Conservation (phyloP, 495 filamentous ascomycete species). For the Thermochaetoides thermophila region DNA sequence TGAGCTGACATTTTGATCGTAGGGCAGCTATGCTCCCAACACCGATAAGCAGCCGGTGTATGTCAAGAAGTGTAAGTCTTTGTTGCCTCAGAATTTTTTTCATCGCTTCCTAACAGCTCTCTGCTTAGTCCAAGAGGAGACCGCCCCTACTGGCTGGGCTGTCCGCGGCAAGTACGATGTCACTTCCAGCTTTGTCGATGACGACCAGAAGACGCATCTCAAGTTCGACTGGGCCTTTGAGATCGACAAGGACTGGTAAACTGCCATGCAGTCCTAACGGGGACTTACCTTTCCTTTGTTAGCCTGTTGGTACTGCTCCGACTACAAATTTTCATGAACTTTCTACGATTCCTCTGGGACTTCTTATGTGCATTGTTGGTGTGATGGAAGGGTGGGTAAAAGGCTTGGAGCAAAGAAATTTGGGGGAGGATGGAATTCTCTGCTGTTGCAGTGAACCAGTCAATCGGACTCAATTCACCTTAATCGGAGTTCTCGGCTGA, state of each 20-base stretch:
- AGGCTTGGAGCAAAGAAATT: too few relatives aligned
- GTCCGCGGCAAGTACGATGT: constrained; percentile 78
- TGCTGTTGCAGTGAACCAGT: too few relatives aligned
- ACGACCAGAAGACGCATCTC: constrained; percentile 75
- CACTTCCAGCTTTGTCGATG: constrained; percentile 75
- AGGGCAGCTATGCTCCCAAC: constrained; percentile 80
- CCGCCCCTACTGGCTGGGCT: constrained; percentile 80
- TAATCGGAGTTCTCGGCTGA: too few relatives aligned
- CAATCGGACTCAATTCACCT: too few relatives aligned
- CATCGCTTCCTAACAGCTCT: background rate
- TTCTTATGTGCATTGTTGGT: too few relatives aligned
- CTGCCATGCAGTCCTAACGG: too few relatives aligned
- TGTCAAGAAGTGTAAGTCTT: constrained; percentile 64
- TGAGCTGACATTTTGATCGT: constrained; percentile 1
- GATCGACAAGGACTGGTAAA: constrained; percentile 85
- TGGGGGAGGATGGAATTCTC: too few relatives aligned
- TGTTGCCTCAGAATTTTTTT: background rate
- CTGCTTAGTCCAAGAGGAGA: constrained; percentile 64
- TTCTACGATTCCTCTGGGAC: too few relatives aligned
- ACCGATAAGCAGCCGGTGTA: constrained; percentile 71
- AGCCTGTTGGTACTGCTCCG: too few relatives aligned
- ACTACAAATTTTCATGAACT: too few relatives aligned
- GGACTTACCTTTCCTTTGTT: too few relatives aligned
- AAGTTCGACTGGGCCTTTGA: constrained; percentile 89
- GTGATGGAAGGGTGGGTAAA: too few relatives aligned